Evolutionary conservation across 495 filamentous ascomycete genomes (phyloP), one percentile per base, ranked within the genome.

Genomic region (Penicillium turbatum): DNA sequence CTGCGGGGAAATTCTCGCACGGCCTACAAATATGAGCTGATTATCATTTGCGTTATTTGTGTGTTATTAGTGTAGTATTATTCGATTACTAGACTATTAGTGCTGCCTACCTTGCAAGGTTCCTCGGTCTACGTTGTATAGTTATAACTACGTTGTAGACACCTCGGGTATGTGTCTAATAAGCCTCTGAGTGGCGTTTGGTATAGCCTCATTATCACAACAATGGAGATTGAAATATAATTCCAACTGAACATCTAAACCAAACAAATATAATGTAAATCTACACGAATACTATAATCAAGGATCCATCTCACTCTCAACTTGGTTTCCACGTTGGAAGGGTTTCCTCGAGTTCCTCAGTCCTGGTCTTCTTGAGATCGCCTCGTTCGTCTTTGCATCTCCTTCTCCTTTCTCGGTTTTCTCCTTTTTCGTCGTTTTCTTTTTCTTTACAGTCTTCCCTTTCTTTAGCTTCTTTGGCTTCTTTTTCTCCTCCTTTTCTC

Each of bases 1-100:
- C 43, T 51, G 51, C 62, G 65, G 65, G 64, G 53, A 52, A 59
- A 31, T 16, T 2, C 21, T 24, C 29, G 34, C 51, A 53, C 56
- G 40, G 51, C 4, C 21, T 24, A 4, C 21, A 24, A 4, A 24
- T 24, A 24, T 4, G 4, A 24, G 21, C 21, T 24, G 21, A 24
- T 24, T 24, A 24, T 4, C 4, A 24, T 24, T 24, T 24, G 21
- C 21, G 21, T 4, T 24, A 24, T 24, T 24, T 24, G 21, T 4
- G 21, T 24, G 21, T 4, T 24, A 24, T 24, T 24, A 2, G 21
- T 24, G 21, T 24, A 24, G 21, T 2, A 24, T 24, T 24, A 4
- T 24, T 24, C 21, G 4, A 24, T 24, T 24, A 24, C 21, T 24
- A 24, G 21, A 2, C 21, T 24, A 4, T 24, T 24, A n/a, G n/a